phyloP scores from a whole-genome alignment of 106 monocot genomes.

The Dioscorea zingiberensis region DNA sequence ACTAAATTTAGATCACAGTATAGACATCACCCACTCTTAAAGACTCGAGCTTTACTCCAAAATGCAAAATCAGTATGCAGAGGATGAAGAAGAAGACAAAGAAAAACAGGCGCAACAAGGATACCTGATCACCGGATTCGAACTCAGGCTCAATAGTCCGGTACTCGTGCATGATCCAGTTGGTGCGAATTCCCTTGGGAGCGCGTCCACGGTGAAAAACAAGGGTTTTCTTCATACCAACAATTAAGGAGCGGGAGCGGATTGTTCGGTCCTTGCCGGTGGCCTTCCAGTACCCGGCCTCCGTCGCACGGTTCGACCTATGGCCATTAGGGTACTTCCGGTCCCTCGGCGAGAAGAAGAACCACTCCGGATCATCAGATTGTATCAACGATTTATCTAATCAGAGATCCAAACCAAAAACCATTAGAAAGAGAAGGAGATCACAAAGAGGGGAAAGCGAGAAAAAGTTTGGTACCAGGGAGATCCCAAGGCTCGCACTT shows the following conservation, averaged over 20 bases:
- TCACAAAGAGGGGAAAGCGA: no score
- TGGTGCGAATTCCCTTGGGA: slow-evolving; percentile 53
- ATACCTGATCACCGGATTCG: slow-evolving; percentile 54
- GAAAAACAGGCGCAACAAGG: not conserved
- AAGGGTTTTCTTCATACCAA: slow-evolving; percentile 89
- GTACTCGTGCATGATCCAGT: slow-evolving; percentile 87
- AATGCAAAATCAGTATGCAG: not conserved
- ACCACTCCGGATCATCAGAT: slow-evolving; percentile 74
- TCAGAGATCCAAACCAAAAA: not conserved
- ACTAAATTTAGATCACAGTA: no score
- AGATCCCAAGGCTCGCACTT: slow-evolving; percentile 90
- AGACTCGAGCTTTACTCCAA: not conserved
- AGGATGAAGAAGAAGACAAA: not conserved
- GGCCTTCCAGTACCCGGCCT: slow-evolving; percentile 82
- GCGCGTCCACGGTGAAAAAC: slow-evolving; percentile 73
- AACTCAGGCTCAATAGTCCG: slow-evolving; percentile 45
- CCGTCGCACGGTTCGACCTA: slow-evolving; percentile 61
- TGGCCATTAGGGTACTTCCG: slow-evolving; percentile 68
- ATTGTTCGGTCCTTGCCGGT: slow-evolving; percentile 70
- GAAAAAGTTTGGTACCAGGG: slow-evolving; percentile 21
- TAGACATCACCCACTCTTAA: no score
- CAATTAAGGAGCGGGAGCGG: slow-evolving; percentile 21
- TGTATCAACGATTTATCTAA: slow-evolving; percentile 54
- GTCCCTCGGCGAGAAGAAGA: slow-evolving; percentile 75
- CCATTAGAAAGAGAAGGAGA: no score